Evolutionary conservation across 345 rosid genomes (phyloP), one percentile per base, ranked within the genome.

Genomic region (Syzygium grande): DNA sequence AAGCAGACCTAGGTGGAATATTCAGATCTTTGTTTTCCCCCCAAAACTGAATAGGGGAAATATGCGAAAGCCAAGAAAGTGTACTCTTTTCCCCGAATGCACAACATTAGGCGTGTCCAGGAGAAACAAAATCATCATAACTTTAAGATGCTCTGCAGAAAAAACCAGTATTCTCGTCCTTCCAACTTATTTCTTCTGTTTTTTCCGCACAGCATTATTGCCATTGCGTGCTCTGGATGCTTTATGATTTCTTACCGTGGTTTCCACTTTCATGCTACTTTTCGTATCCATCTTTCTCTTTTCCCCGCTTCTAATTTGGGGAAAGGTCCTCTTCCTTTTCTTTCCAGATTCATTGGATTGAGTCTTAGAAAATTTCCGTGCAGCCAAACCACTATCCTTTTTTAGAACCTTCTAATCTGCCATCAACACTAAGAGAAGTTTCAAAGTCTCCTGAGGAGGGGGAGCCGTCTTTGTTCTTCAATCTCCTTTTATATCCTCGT

Each of bases 261-360:
- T 38, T 73, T 73, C 86, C 86, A 29, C 16, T 3, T 25, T 51
- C 55, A 84, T 29, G 4, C 63, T 84, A 51, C 41, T 43, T 41
- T 84, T 84, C 9, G 65, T 86, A 51, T 87, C 88, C 63, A 55
- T 84, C 78, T 79, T 86, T 65, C 90, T 88, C 54, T 89, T 92
- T 80, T 80, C 78, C 43, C 85, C 88, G 52, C 73, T 51, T 25
- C 43, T 15, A 5, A 53, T 86, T 87, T 84, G 49, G 55, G 43
- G 29, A 30, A 89, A 88, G 3, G 63, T 87, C 73, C 88, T 89
- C 63, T 59, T 88, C 52, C 84, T 80, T 84, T 85, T 87, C 54
- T 41, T 78, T 73, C 51, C 78, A 51, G 25, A 83, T 78, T 86
- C 90, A 16, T 85, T 87, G 23, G 85, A 85, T 15, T 85, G 86